phyloP scores from a whole-genome alignment of 208 protist genomes.

The Endotrypanum monterogeii region DNA sequence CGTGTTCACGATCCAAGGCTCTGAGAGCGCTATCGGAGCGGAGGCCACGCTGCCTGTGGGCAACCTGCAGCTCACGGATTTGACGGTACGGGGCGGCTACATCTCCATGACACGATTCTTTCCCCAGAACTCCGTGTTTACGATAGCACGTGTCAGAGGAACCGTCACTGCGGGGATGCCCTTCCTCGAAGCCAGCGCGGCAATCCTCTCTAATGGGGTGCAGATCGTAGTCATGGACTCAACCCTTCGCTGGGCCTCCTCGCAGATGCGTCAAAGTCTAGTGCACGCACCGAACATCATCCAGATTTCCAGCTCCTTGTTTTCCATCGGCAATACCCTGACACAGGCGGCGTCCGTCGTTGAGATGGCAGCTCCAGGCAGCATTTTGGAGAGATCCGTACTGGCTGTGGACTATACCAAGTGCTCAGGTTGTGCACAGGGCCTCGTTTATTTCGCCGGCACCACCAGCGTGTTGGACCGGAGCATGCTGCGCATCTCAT shows the following conservation, averaged over 20 bases:
- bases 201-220: not conserved
- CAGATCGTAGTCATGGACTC: slow-evolving; percentile 8
- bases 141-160: slow-evolving; percentile 1
- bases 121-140: not conserved
- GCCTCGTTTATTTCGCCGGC: slow-evolving; percentile 7
- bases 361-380: not conserved
- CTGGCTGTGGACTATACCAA: slow-evolving; percentile 6
- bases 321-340: slow-evolving; percentile 5
- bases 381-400: not conserved
- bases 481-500: slow-evolving; percentile 5
- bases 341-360: not conserved
- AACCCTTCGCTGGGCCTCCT: not conserved
- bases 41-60: not conserved
- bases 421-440: slow-evolving; percentile 8
- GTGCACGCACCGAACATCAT: not conserved
- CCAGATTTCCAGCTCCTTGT: slow-evolving; percentile 6
- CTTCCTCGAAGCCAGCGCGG: slow-evolving; percentile 3
- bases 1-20: slow-evolving; percentile 1
- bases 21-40: not conserved
- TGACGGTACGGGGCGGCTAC: not conserved
- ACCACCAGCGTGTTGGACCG: not conserved
- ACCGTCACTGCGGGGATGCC: slow-evolving; percentile 1
- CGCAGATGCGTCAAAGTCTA: not conserved
- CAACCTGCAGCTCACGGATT: not conserved
- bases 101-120: not conserved